Evolutionary conservation across 202 grass and related monocot species (phyloP), one percentile per base, ranked within the genome.

Genomic region (Dendrocalamus latiflorus): DNA sequence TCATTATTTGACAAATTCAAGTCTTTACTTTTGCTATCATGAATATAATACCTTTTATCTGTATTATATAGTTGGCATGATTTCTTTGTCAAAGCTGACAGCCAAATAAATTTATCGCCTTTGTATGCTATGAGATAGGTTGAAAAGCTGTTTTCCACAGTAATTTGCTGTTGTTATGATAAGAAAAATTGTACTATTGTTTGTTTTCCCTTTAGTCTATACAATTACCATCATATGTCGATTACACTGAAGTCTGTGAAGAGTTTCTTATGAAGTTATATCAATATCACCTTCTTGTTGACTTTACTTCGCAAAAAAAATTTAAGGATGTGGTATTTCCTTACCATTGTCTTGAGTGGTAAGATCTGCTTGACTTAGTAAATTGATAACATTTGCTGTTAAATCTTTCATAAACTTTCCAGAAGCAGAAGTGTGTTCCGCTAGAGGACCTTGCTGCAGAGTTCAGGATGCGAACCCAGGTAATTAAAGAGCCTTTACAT

Each of bases 401-500:
- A 59, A 37, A 56, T 50, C 43, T 57, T 30, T 67, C 72, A 9
- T 72, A 33, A 71, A 73, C 39, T 57, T 74, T 76, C 47, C 88
- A 98, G 96, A 98, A 87, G 74, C 93, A 98, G 84, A 98, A 98
- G 67, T 98, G 93, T 83, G 91, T 98, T 83, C 96, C 91, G 17
- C 80, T 98, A 68, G 96, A 98, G 67, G 96, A 98, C 74, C 92
- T 95, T 70, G 91, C 96, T 47, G 93, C 89, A 70, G 96, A 95
- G 78, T 98, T 98, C 68, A 91, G 94, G 71, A 81, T 98, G 65
- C 80, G 96, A 77, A 98, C 95, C 53, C 95, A 98, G 92, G 92
- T 94, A 91, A 39, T 41, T 48, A n/a, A 71, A 77, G 12, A 72
- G 43, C 63, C 7, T 55, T 56, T 72, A n/a, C 38, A 50, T n/a